Conservation (phyloP, 768 basidiomycete species). For the Hydnum rufescens region DNA sequence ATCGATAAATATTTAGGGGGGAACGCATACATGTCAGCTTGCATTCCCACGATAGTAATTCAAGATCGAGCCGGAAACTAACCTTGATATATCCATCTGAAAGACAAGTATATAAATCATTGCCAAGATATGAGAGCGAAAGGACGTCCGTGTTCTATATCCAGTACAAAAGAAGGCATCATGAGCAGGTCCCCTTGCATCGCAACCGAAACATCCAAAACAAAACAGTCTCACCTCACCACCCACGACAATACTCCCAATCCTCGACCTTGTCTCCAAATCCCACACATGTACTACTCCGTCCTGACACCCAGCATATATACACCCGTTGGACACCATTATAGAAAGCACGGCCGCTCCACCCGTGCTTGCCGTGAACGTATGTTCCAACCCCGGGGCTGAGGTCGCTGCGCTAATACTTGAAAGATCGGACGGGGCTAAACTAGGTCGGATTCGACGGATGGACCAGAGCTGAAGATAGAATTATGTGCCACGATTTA, state of each 20-base stretch:
- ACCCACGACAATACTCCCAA: slow-evolving; percentile 61
- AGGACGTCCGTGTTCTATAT: slow-evolving; percentile 58
- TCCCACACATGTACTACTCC: slow-evolving; percentile 85
- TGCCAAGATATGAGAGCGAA: slow-evolving; percentile 49
- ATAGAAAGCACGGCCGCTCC: slow-evolving; percentile 54
- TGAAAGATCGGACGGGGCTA: background rate
- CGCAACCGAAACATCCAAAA: background rate
- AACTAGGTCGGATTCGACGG: background rate
- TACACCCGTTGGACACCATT: slow-evolving; percentile 48
- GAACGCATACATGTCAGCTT: too few species aligned
- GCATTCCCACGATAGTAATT: too few species aligned
- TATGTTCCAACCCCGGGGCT: too few species aligned
- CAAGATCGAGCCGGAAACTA: slow-evolving; percentile 4
- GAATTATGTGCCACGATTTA: background rate
- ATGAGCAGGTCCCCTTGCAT: background rate
- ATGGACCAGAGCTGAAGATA: background rate
- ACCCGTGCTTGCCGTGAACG: slow-evolving; percentile 52
- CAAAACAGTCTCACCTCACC: slow-evolving; percentile 36
- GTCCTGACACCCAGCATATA: slow-evolving; percentile 88
- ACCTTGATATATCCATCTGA: slow-evolving; percentile 52
- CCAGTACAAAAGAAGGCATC: background rate
- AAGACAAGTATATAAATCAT: slow-evolving; percentile 30
- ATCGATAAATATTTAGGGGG: too few species aligned
- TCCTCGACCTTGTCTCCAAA: slow-evolving; percentile 68
- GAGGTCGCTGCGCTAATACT: background rate